phyloP scores from a whole-genome alignment of 1,139 yeast species.

The Nakaseomyces kungkrabaensis region DNA sequence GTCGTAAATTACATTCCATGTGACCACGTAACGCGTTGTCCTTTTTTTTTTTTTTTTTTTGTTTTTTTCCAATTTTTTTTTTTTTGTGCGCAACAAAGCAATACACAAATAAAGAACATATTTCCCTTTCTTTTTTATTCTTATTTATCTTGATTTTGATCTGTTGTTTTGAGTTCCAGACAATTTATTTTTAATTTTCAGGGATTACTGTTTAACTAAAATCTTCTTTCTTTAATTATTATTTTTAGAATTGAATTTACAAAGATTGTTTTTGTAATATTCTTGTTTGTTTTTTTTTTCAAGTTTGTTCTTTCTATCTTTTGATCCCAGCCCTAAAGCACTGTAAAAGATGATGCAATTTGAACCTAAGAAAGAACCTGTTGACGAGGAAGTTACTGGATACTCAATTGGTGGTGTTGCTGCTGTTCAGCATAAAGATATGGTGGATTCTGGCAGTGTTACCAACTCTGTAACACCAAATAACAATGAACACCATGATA shows the following conservation, averaged over 20 bases:
- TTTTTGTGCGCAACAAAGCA: no score
- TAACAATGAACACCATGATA: background rate
- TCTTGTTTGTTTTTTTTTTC: background rate
- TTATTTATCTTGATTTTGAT: no score
- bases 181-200: no score
- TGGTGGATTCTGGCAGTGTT: background rate
- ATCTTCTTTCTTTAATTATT: no score
- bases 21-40: slow-evolving; percentile 2
- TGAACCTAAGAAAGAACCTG: slow-evolving; percentile 2
- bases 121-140: no score
- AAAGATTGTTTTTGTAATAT: background rate
- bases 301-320: no score
- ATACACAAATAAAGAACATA: no score
- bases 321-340: background rate
- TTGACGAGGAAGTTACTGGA: slow-evolving; percentile 2
- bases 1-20: background rate
- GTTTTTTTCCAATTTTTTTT: background rate
- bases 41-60: background rate
- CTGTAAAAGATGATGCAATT: background rate
- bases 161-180: no score
- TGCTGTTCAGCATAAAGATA: slow-evolving; percentile 1
- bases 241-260: no score
- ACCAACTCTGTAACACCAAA: background rate
- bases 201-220: background rate
- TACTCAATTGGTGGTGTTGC: slow-evolving; percentile 3